phyloP scores from a whole-genome alignment of 768 basidiomycete species.

The Harrya chromipes region DNA sequence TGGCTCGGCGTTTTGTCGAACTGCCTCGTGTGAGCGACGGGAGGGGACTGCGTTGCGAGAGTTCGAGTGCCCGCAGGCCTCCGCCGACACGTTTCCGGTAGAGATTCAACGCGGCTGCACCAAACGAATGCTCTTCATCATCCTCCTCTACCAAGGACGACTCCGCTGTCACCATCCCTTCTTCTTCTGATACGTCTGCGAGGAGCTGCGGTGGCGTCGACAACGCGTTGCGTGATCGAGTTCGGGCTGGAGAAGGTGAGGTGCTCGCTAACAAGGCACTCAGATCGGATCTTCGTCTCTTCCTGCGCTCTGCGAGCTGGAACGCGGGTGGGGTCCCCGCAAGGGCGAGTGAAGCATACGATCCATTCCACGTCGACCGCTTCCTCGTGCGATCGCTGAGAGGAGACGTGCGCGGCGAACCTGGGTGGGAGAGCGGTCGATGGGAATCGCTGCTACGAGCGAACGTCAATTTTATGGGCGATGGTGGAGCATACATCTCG shows the following conservation, averaged over 20 bases:
- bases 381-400: slow-evolving; percentile 39
- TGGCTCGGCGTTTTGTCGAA: slow-evolving; percentile 20
- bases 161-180: slow-evolving; percentile 21
- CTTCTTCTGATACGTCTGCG: slow-evolving; percentile 42
- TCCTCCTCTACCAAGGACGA: slow-evolving; percentile 20
- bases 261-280: slow-evolving; percentile 41
- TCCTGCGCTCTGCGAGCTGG: slow-evolving; percentile 41
- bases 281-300: slow-evolving; percentile 56
- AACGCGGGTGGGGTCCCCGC: slow-evolving; percentile 44
- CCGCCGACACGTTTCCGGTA: slow-evolving; percentile 50
- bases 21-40: slow-evolving; percentile 12
- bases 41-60: slow-evolving; percentile 24
- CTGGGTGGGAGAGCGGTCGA: slow-evolving; percentile 47
- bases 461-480: slow-evolving; percentile 40
- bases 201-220: slow-evolving; percentile 32
- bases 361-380: slow-evolving; percentile 75
- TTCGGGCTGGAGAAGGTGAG: slow-evolving; percentile 21
- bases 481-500: slow-evolving; percentile 88
- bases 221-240: slow-evolving; percentile 42
- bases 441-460: slow-evolving; percentile 25
- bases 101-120: slow-evolving; percentile 57
- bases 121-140: slow-evolving; percentile 45
- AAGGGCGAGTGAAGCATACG: slow-evolving; percentile 50
- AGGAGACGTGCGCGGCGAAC: slow-evolving; percentile 20
- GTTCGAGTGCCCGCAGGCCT: slow-evolving; percentile 49